These are phyloP conservation scores for Melaleuca alternifolia DNA, from an alignment of 345 rosid genomes.

Conservation along the genomic window DNA sequence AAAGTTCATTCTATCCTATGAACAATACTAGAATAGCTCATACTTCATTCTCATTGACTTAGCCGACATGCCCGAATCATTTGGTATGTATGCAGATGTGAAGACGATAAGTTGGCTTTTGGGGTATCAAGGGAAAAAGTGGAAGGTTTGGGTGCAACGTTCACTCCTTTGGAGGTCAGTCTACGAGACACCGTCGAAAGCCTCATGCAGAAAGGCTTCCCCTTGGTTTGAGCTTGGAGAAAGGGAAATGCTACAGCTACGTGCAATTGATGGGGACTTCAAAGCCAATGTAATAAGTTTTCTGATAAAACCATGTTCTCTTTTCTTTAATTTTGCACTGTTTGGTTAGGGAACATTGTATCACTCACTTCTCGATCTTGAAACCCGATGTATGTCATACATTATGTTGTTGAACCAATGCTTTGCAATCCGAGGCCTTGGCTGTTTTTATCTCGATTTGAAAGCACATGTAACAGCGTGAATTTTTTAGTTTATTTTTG, in stretches of 20 bases:
- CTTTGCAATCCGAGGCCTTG: neutral
- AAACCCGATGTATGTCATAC: neutral
- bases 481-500: too few relatives aligned
- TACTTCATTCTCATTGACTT: neutral
- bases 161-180: conserved; percentile 12
- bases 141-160: conserved; percentile 5
- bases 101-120: neutral
- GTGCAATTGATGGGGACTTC: neutral
- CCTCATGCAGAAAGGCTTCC: neutral
- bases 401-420: neutral
- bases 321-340: neutral
- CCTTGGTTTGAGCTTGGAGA: neutral
- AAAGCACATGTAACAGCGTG: neutral
- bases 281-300: neutral
- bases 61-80: neutral
- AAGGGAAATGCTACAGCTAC: neutral
- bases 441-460: too few relatives aligned
- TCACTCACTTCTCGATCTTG: neutral
- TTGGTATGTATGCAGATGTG: conserved; percentile 12
- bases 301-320: neutral
- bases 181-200: conserved; percentile 6
- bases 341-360: neutral
- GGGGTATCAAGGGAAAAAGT: neutral
- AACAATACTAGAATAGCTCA: neutral
- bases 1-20: neutral